Evolutionary conservation across 345 rosid species (phyloP), one percentile per base, ranked within the genome.

Genomic region (Abelmoschus esculentus): DNA sequence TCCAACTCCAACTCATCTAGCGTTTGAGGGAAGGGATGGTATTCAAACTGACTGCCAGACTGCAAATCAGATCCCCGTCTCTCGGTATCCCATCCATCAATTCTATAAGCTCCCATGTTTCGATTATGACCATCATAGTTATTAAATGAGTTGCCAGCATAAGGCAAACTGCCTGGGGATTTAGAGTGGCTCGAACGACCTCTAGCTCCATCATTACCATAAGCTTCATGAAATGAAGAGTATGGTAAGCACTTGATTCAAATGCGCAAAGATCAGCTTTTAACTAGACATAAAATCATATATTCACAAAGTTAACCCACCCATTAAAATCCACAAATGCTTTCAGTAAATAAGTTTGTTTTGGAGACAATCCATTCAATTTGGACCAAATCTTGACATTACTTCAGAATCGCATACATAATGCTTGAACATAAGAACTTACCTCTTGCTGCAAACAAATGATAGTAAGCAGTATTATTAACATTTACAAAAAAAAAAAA

Each of bases 221-320:
- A 88, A 90, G 99, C 99, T 95, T 90, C 98, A 91, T 57, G 79
- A 89, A 95, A 92, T 76, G 90, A 90, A 88, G 85, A 87, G 83
- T 73, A 77, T 58, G 96, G 89, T 83, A 95, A 86, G 93, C 83
- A 80, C 87, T 78, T 84, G 89, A 79, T 75, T 81, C 74, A 71
- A 80, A 81, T 80, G 88, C 80, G 54, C 75, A 79, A 71, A 87
- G 75, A 82, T 77, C 84, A 73, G 76, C 85, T 82, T 82, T 82
- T 77, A 87, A 74, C 71, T 60, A 83, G 66, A 80, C 61, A 84
- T 72, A 55, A 72, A 78, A 84, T 75, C 77, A 73, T 78, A 75
- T 54, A 80, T 76, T 85, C 76, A 80, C 77, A 81, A 54, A 82
- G 81, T 71, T 79, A 84, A 80, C 70, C 78, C 82, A 76, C 78